Evolutionary conservation across 768 basidiomycete species (phyloP).

Genomic region (Crepidotus variabilis): DNA sequence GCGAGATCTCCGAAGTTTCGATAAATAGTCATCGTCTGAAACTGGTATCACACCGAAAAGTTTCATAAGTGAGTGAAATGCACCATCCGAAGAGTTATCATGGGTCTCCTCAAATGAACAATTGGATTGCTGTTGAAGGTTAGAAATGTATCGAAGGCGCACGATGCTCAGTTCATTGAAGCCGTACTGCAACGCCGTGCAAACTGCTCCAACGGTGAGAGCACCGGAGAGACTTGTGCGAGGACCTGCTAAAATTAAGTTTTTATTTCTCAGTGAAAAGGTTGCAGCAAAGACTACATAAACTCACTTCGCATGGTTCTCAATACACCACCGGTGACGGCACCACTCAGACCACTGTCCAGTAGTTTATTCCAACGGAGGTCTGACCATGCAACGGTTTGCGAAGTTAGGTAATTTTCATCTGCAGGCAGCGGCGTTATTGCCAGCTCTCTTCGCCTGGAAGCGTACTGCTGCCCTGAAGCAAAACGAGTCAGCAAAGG

Average conservation of each 20-base stretch:
- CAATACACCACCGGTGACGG: slow-evolving; percentile 57
- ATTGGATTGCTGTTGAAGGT: slow-evolving; percentile 17
- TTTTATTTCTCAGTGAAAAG: not conserved
- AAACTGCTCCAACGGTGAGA: slow-evolving; percentile 53
- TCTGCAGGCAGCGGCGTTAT: slow-evolving; percentile 11
- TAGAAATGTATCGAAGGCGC: slow-evolving; percentile 55
- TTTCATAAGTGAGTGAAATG: slow-evolving; percentile 37
- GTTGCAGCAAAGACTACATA: not conserved
- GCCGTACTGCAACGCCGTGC: slow-evolving; percentile 59
- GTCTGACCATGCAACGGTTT: slow-evolving; percentile 41
- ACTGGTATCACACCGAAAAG: slow-evolving; percentile 51
- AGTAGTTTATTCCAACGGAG: slow-evolving; percentile 57
- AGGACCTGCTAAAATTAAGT: slow-evolving; percentile 49
- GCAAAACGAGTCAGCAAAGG: slow-evolving; percentile 50
- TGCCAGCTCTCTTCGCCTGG: slow-evolving; percentile 30
- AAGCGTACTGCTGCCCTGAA: slow-evolving; percentile 45
- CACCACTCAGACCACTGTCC: slow-evolving; percentile 74
- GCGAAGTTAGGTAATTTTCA: slow-evolving; percentile 1
- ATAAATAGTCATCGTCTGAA: slow-evolving; percentile 72
- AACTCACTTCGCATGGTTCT: slow-evolving; percentile 55
- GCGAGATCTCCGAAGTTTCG: slow-evolving; percentile 53
- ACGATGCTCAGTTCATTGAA: slow-evolving; percentile 66
- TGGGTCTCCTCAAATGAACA: not conserved
- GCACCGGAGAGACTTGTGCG: slow-evolving; percentile 55
- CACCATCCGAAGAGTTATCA: slow-evolving; percentile 13